Conservation (phyloP, 805 yeast genomes). For the Dipodascus albidus region DNA sequence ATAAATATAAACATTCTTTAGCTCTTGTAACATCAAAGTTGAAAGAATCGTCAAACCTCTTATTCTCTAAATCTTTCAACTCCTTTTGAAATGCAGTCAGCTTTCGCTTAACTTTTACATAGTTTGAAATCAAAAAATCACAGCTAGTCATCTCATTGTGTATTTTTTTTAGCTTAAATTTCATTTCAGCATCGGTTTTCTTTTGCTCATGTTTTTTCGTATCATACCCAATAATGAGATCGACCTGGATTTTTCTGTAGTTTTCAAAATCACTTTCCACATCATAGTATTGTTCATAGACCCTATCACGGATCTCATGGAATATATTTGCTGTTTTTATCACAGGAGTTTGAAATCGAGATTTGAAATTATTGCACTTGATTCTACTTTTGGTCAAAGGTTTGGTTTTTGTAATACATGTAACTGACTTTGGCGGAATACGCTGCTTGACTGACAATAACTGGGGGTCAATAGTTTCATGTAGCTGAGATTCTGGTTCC, state of each 20-base stretch:
- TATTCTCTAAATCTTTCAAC: not conserved
- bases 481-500: too few relatives aligned
- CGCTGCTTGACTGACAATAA: too few relatives aligned
- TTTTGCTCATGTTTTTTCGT: not conserved
- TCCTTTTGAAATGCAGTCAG: constrained; percentile 1
- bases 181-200: not conserved
- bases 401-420: too few relatives aligned
- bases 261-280: not conserved
- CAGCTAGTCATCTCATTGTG: not conserved
- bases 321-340: not conserved
- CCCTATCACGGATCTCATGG: not conserved
- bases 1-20: too few relatives aligned
- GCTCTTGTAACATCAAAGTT: too few relatives aligned
- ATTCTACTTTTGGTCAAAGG: too few relatives aligned
- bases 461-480: too few relatives aligned
- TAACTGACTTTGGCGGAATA: too few relatives aligned
- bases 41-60: not conserved
- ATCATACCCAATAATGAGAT: too few relatives aligned
- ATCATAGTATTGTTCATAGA: constrained; percentile 1
- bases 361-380: not conserved
- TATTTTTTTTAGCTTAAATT: not conserved
- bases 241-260: not conserved
- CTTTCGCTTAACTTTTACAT: not conserved
- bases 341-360: too few relatives aligned
- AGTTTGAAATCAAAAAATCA: not conserved